These are phyloP conservation scores for Xerocomus spinulosus DNA, from an alignment of 768 basidiomycete species.

Conservation along the genomic window DNA sequence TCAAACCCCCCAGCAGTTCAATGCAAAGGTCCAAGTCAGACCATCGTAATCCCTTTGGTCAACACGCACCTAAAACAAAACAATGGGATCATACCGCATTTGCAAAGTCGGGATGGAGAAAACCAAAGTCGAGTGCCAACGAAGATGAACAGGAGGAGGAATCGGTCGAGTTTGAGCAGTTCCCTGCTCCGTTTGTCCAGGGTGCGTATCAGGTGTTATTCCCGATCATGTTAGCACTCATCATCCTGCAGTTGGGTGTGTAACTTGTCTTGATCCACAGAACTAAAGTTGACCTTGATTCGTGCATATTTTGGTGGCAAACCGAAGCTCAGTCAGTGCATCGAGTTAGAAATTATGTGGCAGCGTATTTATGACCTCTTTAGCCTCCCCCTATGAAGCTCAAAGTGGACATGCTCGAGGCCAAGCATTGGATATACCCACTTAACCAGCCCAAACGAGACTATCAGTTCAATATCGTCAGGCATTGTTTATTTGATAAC, in stretches of 20 bases:
- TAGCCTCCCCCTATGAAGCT: slow-evolving; percentile 79
- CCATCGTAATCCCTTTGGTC: slow-evolving; percentile 41
- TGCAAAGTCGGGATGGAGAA: slow-evolving; percentile 71
- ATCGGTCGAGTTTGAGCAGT: slow-evolving; percentile 70
- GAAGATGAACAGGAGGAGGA: slow-evolving; percentile 59
- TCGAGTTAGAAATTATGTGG: no score
- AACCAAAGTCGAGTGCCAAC: slow-evolving; percentile 47
- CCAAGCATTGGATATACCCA: slow-evolving; percentile 88
- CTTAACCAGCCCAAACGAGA: slow-evolving; percentile 82
- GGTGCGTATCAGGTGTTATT: slow-evolving; percentile 40
- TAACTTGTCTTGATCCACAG: slow-evolving; percentile 5
- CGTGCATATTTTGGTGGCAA: neutral
- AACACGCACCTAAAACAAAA: slow-evolving; percentile 65
- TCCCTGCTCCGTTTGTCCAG: slow-evolving; percentile 72
- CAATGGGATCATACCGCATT: slow-evolving; percentile 90
- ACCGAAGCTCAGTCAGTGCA: slow-evolving; percentile 29
- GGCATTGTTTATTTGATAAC: slow-evolving; percentile 82
- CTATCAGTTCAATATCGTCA: slow-evolving; percentile 94
- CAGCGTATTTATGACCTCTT: slow-evolving; percentile 1
- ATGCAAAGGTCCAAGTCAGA: slow-evolving; percentile 42
- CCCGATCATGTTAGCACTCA: slow-evolving; percentile 8
- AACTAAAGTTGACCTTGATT: slow-evolving; percentile 4
- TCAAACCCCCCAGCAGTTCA: slow-evolving; percentile 35
- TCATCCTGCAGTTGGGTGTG: slow-evolving; percentile 49
- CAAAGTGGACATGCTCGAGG: slow-evolving; percentile 68